Evolutionary conservation across 768 basidiomycete species (phyloP), one percentile per base, ranked within the genome.

Genomic region (Xerocomellus chrysenteron): DNA sequence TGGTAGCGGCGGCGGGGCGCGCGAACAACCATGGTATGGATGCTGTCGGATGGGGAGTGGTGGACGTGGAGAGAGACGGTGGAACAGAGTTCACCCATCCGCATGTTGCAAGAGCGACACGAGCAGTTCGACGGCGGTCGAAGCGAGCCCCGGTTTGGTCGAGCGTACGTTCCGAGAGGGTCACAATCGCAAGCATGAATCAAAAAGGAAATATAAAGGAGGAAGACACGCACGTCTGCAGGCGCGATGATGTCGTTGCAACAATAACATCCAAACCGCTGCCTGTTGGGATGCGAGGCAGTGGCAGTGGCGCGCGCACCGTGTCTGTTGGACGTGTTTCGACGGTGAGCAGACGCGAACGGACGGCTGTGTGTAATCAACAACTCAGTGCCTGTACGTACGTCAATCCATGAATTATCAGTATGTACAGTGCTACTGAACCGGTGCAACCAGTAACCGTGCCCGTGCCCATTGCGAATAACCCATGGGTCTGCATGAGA

Each of bases 181-280:
- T n/a, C n/a, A n/a, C n/a, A n/a, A n/a, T n/a, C n/a, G n/a, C n/a
- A 4, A 26, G 19, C 26, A 37, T 13, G n/a, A 19, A 24, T 35
- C 1, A 35, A 28, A 3, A 3, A 10, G n/a, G 4, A 4, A 3
- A 13, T 30, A 10, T 1, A 12, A 11, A n/a, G n/a, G n/a, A 11
- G 4, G 35, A 30, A 37, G 42, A 28, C 12, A 73, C 80, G 67
- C 76, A 96, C 95, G 70, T 99, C 95, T 16, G 90, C 84, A 9
- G 97, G 95, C 0, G 96, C 97, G 39, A 98, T 94, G 54, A 98
- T 91, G 61, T 99, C 97, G 65, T 98, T 98, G 74, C 97, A 99
- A 69, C 93, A 99, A 70, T 99, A 98, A 67, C 97, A 99, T 4
- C 97, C 96, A 33, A 99, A 75, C 13, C 80, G 71, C 13, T 58